Evolutionary conservation across 1,284 basidiomycete genomes (phyloP).

Genomic region (Coniferiporia sulphurascens): DNA sequence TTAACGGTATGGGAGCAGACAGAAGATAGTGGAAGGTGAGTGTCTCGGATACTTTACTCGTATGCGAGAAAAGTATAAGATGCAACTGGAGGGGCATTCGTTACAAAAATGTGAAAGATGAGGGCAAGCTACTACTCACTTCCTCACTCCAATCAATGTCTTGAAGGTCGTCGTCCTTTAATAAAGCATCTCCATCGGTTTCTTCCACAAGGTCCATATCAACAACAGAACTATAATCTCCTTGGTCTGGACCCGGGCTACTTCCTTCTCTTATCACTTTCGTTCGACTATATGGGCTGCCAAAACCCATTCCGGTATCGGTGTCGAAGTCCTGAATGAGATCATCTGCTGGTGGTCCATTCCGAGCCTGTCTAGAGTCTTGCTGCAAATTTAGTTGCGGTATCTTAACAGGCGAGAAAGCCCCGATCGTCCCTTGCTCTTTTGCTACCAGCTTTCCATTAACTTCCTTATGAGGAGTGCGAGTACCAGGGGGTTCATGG

Average conservation of each 20-base stretch:
- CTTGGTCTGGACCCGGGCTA: slow-evolving; percentile 3
- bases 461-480: slow-evolving; percentile 19
- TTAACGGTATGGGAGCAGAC: slow-evolving; percentile 30
- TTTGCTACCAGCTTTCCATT: background rate
- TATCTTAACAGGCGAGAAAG: slow-evolving; percentile 5
- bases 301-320: slow-evolving; percentile 4
- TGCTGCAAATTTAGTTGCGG: background rate
- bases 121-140: slow-evolving; percentile 33
- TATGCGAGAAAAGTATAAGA: slow-evolving; percentile 54
- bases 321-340: slow-evolving; percentile 14
- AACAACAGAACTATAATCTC: background rate
- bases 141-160: slow-evolving; percentile 47
- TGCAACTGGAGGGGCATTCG: slow-evolving; percentile 41
- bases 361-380: background rate
- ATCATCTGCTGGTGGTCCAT: slow-evolving; percentile 8
- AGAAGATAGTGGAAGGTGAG: slow-evolving; percentile 57
- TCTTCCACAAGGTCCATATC: slow-evolving; percentile 6
- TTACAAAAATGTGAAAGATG: background rate
- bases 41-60: slow-evolving; percentile 31
- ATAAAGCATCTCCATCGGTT: background rate
- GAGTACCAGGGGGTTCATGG: slow-evolving; percentile 22
- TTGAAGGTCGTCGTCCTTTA: background rate
- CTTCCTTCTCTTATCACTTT: slow-evolving; percentile 2
- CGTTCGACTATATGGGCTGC: background rate
- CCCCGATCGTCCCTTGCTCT: background rate